These are phyloP conservation scores for Colletotrichum phormii DNA, from an alignment of 2,329 filamentous ascomycete species.

Conservation along the genomic window DNA sequence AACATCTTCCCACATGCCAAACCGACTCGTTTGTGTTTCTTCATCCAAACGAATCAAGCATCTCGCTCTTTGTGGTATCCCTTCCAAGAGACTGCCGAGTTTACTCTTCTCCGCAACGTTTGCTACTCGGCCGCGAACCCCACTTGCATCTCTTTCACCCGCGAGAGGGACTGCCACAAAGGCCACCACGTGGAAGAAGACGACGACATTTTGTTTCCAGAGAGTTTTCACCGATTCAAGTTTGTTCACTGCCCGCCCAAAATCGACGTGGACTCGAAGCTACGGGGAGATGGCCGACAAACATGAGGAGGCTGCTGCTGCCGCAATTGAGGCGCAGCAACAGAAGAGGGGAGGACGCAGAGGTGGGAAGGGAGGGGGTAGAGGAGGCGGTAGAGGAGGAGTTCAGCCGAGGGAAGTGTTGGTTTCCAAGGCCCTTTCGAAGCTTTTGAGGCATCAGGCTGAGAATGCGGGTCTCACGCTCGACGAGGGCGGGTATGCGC, in stretches of 20 bases:
- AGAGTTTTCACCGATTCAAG: background rate
- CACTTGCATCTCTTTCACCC: background rate
- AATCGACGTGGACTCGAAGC: background rate
- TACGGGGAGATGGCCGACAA: conserved; percentile 21
- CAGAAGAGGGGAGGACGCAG: conserved; percentile 36
- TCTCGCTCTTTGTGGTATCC: too few relatives aligned
- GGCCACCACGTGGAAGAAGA: background rate
- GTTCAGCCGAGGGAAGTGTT: conserved; percentile 56
- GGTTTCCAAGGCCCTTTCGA: conserved; percentile 66
- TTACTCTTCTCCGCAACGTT: background rate
- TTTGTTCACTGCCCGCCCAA: background rate
- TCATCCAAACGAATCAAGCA: background rate
- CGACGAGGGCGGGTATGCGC: conserved; percentile 70
- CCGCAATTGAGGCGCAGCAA: conserved; percentile 33
- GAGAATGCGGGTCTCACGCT: conserved; percentile 66
- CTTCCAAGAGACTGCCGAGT: background rate
- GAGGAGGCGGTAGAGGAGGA: conserved; percentile 45
- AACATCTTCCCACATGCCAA: background rate
- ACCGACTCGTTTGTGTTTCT: background rate
- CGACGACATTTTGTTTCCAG: background rate
- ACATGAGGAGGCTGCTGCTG: conserved; percentile 8
- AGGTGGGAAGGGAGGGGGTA: conserved; percentile 43
- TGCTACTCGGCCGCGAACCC: background rate
- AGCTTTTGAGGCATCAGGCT: conserved; percentile 67
- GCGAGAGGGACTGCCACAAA: background rate